Base-by-base conservation (phyloP, 495 filamentous ascomycete genomes). In the Podospora pseudocomata region DNA sequence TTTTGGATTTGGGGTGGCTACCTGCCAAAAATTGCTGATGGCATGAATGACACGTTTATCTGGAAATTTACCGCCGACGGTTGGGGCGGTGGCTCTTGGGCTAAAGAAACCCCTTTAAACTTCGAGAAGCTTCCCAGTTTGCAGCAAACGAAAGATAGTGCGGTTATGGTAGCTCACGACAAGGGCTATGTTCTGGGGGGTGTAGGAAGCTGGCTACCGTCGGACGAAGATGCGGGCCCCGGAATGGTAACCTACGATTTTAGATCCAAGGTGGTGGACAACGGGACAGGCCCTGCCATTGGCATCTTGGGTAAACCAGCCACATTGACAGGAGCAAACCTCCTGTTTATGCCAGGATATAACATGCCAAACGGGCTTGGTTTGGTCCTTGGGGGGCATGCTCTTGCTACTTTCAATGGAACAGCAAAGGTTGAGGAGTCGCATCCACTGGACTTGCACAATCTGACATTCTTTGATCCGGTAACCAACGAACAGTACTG, bases 401-500 rank as follows among this genome's bases (percentile, higher is more conserved):
- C 18, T 0, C 20, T 57, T 23, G 20, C 1, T 39, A 39, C 54
- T 57, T 7, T 57, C 18, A 5, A 57, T 23, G 13, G 39, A 19
- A 34, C 20, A 26, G 6, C 44, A 4, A 18, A 53, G 30, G n/a
- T 20, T 32, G 20, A 64, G 63, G 15, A 34, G 18, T 55, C 19
- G 30, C 9, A 63, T 4, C 32, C 16, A 4, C 7, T 64, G 30
- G 62, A 34, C 27, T 64, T 64, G n/a, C 32, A 27, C 15, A 64
- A 64, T 64, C 19, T 64, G 1, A 54, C 62, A 2, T 64, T 64
- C 20, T 64, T 64, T 27, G 62, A 64, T 49, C 62, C 62, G 3
- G 62, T 64, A 2, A 64, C 26, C 16, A 64, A 49, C 19, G 62
- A 64, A 32, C 34, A 20, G 23, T 64, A 18, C 32, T 64, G 62